These are phyloP conservation scores for Saturnispora galanensis DNA, from an alignment of 805 yeast genomes.

Conservation along the genomic window DNA sequence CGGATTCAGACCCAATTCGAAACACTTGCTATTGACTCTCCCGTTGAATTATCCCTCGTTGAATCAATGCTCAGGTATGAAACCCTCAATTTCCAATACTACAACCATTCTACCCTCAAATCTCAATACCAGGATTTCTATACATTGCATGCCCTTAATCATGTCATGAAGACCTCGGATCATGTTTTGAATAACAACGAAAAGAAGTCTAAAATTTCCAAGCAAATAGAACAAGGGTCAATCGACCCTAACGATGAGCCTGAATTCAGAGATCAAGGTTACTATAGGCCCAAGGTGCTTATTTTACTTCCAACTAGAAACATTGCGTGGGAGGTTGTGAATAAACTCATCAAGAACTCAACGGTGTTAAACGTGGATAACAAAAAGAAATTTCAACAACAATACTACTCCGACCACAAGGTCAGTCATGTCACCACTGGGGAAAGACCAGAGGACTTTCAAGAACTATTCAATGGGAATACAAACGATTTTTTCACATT, in stretches of 20 bases:
- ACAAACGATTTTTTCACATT: conserved; percentile 84
- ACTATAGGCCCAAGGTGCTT: conserved; percentile 83
- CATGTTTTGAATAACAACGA: conserved; percentile 69
- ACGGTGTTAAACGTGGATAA: conserved; percentile 74
- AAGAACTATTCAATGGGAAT: conserved; percentile 73
- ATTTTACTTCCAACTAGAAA: conserved; percentile 79
- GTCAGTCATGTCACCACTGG: conserved; percentile 25
- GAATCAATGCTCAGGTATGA: conserved; percentile 64
- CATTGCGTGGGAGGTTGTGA: conserved; percentile 60
- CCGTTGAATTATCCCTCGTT: conserved; percentile 42
- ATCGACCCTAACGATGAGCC: conserved; percentile 30
- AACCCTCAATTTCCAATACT: conserved; percentile 52
- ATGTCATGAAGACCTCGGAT: conserved; percentile 79
- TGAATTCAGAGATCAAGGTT: conserved; percentile 87
- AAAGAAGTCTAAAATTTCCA: conserved; percentile 35
- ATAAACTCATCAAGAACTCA: conserved; percentile 48
- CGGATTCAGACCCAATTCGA: conserved; percentile 31
- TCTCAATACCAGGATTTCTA: conserved; percentile 48
- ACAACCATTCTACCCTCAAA: conserved; percentile 32
- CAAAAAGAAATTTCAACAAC: conserved; percentile 59
- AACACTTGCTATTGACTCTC: conserved; percentile 24
- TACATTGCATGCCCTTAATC: conserved; percentile 67
- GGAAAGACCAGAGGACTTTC: conserved; percentile 75
- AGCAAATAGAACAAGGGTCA: conserved; percentile 28
- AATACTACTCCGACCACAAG: conserved; percentile 45